Percentiles rank a stretch among this genome's conserved stretches.
Conservation (phyloP, 768 basidiomycete genomes). For the Neoboletus magnificus region DNA sequence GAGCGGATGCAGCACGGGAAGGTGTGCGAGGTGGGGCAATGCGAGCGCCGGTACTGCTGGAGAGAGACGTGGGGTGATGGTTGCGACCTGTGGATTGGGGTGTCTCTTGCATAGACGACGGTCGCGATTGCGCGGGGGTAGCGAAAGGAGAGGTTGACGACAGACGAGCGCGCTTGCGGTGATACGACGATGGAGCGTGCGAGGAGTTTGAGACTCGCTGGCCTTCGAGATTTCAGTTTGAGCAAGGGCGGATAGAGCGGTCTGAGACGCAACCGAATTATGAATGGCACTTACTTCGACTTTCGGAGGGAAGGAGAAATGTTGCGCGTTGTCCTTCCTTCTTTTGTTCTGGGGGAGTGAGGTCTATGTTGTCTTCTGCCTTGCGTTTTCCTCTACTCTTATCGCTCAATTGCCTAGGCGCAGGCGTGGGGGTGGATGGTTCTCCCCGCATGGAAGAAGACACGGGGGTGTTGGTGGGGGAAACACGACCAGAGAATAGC, state of each 20-base stretch:
- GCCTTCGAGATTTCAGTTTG: slow-evolving; percentile 35
- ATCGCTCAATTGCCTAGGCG: slow-evolving; percentile 31
- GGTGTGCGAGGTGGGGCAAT: slow-evolving; percentile 29
- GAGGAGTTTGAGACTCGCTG: slow-evolving; percentile 54
- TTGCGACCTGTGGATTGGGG: slow-evolving; percentile 15
- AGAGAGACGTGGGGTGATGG: slow-evolving; percentile 30
- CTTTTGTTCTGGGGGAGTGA: slow-evolving; percentile 62
- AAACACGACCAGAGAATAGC: slow-evolving; percentile 11
- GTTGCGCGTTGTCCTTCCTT: slow-evolving; percentile 52
- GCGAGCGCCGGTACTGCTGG: slow-evolving; percentile 34
- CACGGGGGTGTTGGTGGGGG: slow-evolving; percentile 7
- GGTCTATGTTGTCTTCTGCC: slow-evolving; percentile 68
- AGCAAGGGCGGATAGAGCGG: slow-evolving; percentile 23
- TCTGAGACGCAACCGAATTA: slow-evolving; percentile 16
- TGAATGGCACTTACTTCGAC: slow-evolving; percentile 48
- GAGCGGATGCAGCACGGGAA: slow-evolving; percentile 38
- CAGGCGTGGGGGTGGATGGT: slow-evolving; percentile 34
- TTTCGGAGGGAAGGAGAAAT: slow-evolving; percentile 54
- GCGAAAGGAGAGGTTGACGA: slow-evolving; percentile 39
- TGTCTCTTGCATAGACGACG: slow-evolving; percentile 29
- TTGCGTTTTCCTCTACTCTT: slow-evolving; percentile 63
- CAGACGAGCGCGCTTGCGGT: slow-evolving; percentile 66
- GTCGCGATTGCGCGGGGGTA: slow-evolving; percentile 31
- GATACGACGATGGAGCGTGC: slow-evolving; percentile 69
- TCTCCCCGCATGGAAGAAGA: slow-evolving; percentile 17